Percentiles rank a stretch among this genome's conserved stretches.
phyloP scores from a whole-genome alignment of 495 filamentous ascomycete species.

The Pseudoneurospora amorphoporcata region DNA sequence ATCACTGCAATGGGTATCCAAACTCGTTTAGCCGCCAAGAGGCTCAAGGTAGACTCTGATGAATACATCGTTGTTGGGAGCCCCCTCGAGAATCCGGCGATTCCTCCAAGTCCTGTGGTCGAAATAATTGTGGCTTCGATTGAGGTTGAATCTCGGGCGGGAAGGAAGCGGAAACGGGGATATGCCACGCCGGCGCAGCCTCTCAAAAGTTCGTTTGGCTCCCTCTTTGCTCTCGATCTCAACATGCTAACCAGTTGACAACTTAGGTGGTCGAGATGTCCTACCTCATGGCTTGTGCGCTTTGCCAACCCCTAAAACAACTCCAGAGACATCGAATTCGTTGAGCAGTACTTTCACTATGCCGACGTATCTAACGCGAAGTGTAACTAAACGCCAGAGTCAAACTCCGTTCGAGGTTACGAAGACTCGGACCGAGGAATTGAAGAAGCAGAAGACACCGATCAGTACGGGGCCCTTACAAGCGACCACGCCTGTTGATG shows the following conservation, averaged over 20 bases:
- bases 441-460: background rate
- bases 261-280: background rate
- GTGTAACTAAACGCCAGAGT: background rate
- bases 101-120: background rate
- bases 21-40: background rate
- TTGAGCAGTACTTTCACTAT: background rate
- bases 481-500: background rate
- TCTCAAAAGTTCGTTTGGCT: conserved; percentile 18
- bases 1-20: background rate
- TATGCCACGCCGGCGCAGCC: conserved; percentile 7
- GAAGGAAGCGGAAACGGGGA: conserved; percentile 3
- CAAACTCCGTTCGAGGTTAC: background rate
- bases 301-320: background rate
- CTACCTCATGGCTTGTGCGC: conserved; percentile 33
- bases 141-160: background rate
- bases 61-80: background rate
- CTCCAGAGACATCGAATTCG: background rate
- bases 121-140: background rate
- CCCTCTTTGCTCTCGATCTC: background rate
- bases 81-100: background rate
- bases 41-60: background rate
- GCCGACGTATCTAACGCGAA: background rate
- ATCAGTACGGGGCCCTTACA: background rate
- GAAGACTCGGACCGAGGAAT: background rate
- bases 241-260: background rate